phyloP scores from a whole-genome alignment of 805 yeast genomes.

The Kazachstania taianensis region DNA sequence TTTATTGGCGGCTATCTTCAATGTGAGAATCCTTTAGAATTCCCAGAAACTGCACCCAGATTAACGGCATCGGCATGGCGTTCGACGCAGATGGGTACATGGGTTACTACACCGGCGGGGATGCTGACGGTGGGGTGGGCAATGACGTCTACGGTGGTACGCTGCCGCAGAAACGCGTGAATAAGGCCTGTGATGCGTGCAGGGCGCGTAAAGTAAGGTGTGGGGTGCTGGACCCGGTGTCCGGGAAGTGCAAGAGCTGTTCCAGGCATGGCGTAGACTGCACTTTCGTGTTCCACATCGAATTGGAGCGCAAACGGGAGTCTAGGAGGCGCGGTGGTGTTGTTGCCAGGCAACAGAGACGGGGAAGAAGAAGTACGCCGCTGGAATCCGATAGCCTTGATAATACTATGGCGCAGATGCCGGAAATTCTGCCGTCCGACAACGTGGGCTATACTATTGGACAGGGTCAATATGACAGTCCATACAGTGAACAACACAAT shows the following conservation, averaged over 20 bases:
- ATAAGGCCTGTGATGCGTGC: slow-evolving; percentile 19
- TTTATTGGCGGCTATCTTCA: no score
- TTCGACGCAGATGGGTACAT: no score
- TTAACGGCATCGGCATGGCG: no score
- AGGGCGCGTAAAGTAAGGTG: slow-evolving; percentile 17
- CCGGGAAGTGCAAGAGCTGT: slow-evolving; percentile 15
- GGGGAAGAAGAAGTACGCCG: background rate
- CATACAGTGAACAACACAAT: background rate
- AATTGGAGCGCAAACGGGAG: slow-evolving; percentile 6
- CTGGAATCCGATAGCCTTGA: no score
- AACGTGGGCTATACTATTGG: no score
- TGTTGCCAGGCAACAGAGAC: background rate
- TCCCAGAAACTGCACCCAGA: no score
- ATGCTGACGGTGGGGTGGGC: no score
- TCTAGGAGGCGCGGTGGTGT: background rate
- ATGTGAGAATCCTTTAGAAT: no score
- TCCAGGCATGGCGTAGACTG: slow-evolving; percentile 11
- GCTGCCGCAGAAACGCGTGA: slow-evolving; percentile 8
- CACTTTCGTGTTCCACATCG: slow-evolving; percentile 14
- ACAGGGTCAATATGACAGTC: no score
- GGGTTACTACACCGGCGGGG: no score
- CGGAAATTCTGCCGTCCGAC: background rate
- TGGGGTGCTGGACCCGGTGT: slow-evolving; percentile 8
- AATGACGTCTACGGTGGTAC: no score
- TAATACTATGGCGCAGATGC: no score